phyloP scores from a whole-genome alignment of 2,329 filamentous ascomycete species.

The Capronia epimyces region DNA sequence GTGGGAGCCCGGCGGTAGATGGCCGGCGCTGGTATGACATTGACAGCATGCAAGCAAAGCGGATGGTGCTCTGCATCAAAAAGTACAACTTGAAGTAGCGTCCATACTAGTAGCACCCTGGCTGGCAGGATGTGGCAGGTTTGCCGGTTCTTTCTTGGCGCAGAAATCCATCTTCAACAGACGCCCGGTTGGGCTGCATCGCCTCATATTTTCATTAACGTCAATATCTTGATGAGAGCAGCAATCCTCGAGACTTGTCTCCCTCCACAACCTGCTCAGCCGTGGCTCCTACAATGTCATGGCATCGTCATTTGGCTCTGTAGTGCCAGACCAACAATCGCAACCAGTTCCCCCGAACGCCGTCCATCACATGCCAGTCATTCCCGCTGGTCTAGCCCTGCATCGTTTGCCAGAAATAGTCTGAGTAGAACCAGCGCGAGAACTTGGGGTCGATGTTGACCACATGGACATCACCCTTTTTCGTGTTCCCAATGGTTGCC shows the following conservation, averaged over 20 bases:
- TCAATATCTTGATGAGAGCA: no score
- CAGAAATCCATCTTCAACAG: background rate
- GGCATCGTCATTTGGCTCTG: no score
- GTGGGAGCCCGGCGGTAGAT: background rate
- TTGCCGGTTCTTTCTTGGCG: background rate
- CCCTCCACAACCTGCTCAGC: no score
- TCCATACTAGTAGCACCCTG: no score
- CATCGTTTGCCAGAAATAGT: slow-evolving; percentile 91
- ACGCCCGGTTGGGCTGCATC: background rate
- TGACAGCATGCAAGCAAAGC: slow-evolving; percentile 2
- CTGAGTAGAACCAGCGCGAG: slow-evolving; percentile 84
- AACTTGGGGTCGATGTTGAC: slow-evolving; percentile 93
- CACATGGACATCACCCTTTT: slow-evolving; percentile 87
- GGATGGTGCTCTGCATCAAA: no score
- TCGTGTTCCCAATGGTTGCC: slow-evolving; percentile 76
- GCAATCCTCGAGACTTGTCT: no score
- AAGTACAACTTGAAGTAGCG: background rate
- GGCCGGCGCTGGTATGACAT: background rate
- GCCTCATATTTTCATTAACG: background rate
- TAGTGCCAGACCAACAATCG: no score
- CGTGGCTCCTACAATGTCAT: no score
- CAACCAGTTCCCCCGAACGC: no score
- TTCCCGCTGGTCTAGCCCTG: slow-evolving; percentile 40
- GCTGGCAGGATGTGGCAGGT: background rate
- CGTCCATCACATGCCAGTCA: background rate